phyloP scores from a whole-genome alignment of 2,329 filamentous ascomycete genomes.

The Fusarium continuum region DNA sequence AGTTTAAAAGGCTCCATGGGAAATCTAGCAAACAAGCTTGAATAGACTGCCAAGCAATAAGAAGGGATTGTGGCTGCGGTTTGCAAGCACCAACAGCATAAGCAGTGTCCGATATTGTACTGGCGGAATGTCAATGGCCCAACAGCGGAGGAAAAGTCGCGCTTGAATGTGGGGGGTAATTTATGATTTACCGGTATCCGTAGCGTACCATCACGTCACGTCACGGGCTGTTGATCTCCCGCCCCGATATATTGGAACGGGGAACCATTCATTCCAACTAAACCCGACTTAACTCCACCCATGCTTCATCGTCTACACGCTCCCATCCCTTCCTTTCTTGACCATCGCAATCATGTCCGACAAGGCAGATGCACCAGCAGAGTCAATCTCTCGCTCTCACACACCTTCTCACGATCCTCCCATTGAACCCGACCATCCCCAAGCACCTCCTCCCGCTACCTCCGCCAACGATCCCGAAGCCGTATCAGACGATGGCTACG shows the following conservation, averaged over 20 bases:
- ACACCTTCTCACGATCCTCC: conserved; percentile 18
- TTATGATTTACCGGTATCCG: too few species aligned
- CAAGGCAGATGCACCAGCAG: neutral
- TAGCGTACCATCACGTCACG: too few species aligned
- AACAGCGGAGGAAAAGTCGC: neutral
- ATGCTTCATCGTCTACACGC: neutral
- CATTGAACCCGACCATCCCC: conserved; percentile 9
- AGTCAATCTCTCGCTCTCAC: neutral
- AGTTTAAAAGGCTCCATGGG: conserved; percentile 30
- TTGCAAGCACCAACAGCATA: neutral
- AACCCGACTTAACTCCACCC: too few species aligned
- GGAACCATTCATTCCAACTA: too few species aligned
- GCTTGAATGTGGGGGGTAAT: neutral
- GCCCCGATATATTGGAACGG: neutral
- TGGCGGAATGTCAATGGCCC: too few species aligned
- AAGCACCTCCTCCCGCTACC: neutral
- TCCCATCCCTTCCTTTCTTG: neutral
- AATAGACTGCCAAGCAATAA: neutral
- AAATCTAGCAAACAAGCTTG: neutral
- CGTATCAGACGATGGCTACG: conserved; percentile 30
- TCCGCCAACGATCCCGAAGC: neutral
- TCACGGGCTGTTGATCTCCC: neutral
- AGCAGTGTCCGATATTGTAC: too few species aligned
- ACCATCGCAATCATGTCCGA: neutral
- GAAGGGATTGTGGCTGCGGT: neutral